Conservation (phyloP, 169 alveolate species). For the Plasmodium chabaudi region DNA sequence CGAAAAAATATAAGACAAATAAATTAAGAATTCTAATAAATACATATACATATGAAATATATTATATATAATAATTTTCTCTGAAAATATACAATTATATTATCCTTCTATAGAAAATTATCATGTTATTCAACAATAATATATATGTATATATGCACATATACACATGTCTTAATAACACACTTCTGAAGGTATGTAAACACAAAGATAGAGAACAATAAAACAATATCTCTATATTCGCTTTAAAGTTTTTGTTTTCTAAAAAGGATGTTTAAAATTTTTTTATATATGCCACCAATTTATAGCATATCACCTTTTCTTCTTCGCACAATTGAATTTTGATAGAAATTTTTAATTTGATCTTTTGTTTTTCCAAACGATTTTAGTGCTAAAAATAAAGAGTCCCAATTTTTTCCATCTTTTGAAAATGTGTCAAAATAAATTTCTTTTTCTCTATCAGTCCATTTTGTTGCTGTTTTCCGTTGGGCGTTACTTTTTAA, state of each 20-base stretch:
- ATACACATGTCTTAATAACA: background rate
- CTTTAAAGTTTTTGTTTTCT: too few relatives aligned
- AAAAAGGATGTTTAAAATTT: too few relatives aligned
- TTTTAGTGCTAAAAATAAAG: conserved; percentile 55
- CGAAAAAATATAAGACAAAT: too few relatives aligned
- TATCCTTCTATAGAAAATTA: background rate
- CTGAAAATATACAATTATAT: background rate
- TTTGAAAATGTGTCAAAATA: conserved; percentile 37
- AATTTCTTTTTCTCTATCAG: conserved; percentile 74
- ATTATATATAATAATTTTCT: background rate
- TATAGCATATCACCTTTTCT: conserved; percentile 21
- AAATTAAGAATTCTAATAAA: too few relatives aligned
- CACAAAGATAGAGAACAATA: too few relatives aligned
- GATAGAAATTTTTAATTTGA: conserved; percentile 79
- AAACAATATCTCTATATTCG: too few relatives aligned
- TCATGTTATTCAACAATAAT: too few relatives aligned
- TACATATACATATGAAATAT: too few relatives aligned
- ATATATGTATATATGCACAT: background rate
- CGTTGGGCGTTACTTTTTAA: conserved; percentile 25
- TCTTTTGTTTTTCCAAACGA: conserved; percentile 79
- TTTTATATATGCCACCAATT: background rate
- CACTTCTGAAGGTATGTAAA: too few relatives aligned
- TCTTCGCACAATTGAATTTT: conserved; percentile 52
- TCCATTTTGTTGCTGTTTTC: conserved; percentile 77
- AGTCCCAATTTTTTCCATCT: conserved; percentile 79